Evolutionary conservation across 1,139 yeast species (phyloP), one percentile per base, ranked within the genome.

Genomic region (Pichia inconspicua): DNA sequence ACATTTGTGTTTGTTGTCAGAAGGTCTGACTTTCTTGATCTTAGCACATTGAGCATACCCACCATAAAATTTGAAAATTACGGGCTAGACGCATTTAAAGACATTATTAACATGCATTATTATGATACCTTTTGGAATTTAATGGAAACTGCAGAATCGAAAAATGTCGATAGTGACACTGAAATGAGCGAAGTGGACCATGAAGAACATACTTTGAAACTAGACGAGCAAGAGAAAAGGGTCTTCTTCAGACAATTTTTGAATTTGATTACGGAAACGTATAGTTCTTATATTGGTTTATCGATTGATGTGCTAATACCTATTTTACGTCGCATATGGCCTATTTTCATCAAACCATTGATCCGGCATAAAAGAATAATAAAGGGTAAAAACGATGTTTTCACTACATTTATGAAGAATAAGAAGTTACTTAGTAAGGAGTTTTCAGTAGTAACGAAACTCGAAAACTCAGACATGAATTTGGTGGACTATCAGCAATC

Each of bases 291-390:
- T 43, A 48, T 62, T 39, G 65, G 65, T 2, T 34, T 54, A 4
- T 56, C 57, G 42, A 48, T 62, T 9, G 55, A 55, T 8, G 41
- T 61, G 40, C 54, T 57, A 17, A 42, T 58, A 8, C 63, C 64
- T 3, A 58, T 58, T 1, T 44, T 63, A 34, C 53, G 49, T 2
- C 55, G 57, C 38, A 44, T 61, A 12, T 63, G 66, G 66, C 64
- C 64, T 1, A 25, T 56, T 2, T 63, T 63, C 41, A 52, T 52
- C 17, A 50, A 55, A 17, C 62, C 65, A 5, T 46, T 63, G 6
- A 25, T 55, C 7, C 41, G 52, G 10, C 42, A 28, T 25, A 60
- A 59, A 0, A 46, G 38, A 31, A 51, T 58, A n/a, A 45, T 54
- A n/a, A 44, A 44, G 34, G 57, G 58, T 12, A 48, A 45, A 9